Percentiles rank a stretch among this genome's conserved stretches.
Evolutionary conservation across 176 grass and related monocot species (phyloP).

Genomic region (Zizania latifolia): DNA sequence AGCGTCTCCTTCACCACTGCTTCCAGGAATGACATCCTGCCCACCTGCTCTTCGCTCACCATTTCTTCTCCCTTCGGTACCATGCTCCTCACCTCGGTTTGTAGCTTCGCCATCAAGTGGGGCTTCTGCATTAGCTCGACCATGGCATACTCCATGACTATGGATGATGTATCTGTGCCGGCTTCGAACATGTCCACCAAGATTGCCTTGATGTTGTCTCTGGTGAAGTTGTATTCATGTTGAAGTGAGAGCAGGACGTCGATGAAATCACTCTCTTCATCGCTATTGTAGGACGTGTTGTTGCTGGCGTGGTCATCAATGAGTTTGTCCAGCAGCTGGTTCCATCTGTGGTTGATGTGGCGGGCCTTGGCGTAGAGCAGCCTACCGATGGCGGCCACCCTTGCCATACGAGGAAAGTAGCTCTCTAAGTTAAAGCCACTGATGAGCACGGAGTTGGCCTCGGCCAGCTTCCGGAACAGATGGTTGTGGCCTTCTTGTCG

Average conservation of each 20-base stretch:
- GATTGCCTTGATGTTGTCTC: conserved; percentile 23
- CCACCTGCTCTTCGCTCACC: too few species aligned
- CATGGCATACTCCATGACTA: too few species aligned
- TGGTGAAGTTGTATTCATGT: conserved; percentile 13
- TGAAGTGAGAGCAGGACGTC: conserved; percentile 21
- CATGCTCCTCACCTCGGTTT: too few species aligned
- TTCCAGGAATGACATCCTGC: too few species aligned
- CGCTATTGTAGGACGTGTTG: too few species aligned
- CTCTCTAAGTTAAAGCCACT: background rate
- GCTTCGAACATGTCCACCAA: conserved; percentile 32
- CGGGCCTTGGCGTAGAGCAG: background rate
- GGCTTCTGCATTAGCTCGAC: too few species aligned
- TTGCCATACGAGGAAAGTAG: conserved; percentile 9
- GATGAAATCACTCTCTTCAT: conserved; percentile 27
- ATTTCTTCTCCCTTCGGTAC: too few species aligned
- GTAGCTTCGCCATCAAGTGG: too few species aligned
- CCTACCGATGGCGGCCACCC: background rate
- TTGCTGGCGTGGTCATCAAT: conserved; percentile 10
- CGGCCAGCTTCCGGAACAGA: background rate
- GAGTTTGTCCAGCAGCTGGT: conserved; percentile 23
- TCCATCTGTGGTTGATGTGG: background rate
- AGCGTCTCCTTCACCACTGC: too few species aligned
- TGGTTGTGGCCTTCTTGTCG: too few species aligned
- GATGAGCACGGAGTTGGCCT: background rate
- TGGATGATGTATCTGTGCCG: too few species aligned